A percentile compares a stretch with the other conserved stretches of the same genome.
Evolutionary conservation across 257 asterid genomes (phyloP).

Genomic region (Avicennia marina): DNA sequence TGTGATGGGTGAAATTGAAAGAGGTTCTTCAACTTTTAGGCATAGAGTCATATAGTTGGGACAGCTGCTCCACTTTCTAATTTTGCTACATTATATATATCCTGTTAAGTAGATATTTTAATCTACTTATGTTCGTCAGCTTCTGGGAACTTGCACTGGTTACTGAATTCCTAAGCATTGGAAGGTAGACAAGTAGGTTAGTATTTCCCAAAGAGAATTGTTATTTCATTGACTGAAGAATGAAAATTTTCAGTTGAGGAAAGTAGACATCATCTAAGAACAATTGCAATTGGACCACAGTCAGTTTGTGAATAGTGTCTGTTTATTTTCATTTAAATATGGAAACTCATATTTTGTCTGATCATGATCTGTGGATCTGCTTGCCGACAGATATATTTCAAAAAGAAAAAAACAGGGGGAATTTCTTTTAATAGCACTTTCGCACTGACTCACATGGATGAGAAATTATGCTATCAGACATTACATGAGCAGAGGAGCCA

Average conservation of each 20-base stretch:
- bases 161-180: too few species aligned
- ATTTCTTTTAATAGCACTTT: constrained; percentile 93
- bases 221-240: neutral
- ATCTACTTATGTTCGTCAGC: too few species aligned
- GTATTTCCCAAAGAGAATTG: neutral
- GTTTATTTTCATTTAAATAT: neutral
- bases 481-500: constrained; percentile 94
- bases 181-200: constrained; percentile 1
- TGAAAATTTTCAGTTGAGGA: constrained; percentile 8
- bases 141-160: too few species aligned
- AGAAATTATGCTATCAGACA: constrained; percentile 98
- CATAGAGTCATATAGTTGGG: neutral
- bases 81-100: too few species aligned
- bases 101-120: too few species aligned
- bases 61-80: neutral
- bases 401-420: constrained; percentile 96
- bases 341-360: constrained; percentile 6
- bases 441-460: constrained; percentile 84
- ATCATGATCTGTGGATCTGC: constrained; percentile 11
- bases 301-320: neutral
- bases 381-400: constrained; percentile 85
- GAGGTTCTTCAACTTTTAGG: neutral
- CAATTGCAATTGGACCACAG: neutral
- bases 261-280: constrained; percentile 3
- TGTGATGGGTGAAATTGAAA: neutral